These are phyloP conservation scores for Fremontodendron californicum DNA, from an alignment of 345 rosid genomes.

Conservation along the genomic window DNA sequence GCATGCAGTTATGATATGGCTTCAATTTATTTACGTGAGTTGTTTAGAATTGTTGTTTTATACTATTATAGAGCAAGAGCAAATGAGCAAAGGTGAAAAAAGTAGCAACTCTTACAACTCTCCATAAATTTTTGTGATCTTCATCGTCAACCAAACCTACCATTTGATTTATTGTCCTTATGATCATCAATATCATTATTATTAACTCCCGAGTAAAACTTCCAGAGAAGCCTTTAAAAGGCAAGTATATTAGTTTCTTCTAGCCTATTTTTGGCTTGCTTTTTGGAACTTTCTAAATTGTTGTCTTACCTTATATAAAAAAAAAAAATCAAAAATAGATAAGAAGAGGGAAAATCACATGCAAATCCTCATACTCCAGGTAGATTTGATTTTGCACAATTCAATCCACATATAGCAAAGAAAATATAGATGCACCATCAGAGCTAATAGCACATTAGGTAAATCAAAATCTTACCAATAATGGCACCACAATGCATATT, in stretches of 20 bases:
- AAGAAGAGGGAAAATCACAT: not conserved
- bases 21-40: not conserved
- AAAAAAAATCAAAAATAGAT: not conserved
- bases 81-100: not conserved
- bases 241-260: not conserved
- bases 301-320: not conserved
- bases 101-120: not conserved
- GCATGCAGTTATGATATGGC: not conserved
- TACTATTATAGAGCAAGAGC: not conserved
- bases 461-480: constrained; percentile 40
- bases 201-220: not conserved
- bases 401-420: not conserved
- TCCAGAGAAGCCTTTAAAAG: not conserved
- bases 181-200: not conserved
- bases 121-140: not conserved
- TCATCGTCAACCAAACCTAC: not conserved
- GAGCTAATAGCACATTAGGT: not conserved
- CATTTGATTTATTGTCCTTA: not conserved
- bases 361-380: not conserved
- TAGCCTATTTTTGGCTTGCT: not conserved
- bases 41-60: not conserved
- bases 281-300: not conserved
- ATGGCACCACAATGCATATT: constrained; percentile 78
- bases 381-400: not conserved
- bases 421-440: not conserved